phyloP scores from a whole-genome alignment of 441 rosid genomes.

The Daphne laureola region DNA sequence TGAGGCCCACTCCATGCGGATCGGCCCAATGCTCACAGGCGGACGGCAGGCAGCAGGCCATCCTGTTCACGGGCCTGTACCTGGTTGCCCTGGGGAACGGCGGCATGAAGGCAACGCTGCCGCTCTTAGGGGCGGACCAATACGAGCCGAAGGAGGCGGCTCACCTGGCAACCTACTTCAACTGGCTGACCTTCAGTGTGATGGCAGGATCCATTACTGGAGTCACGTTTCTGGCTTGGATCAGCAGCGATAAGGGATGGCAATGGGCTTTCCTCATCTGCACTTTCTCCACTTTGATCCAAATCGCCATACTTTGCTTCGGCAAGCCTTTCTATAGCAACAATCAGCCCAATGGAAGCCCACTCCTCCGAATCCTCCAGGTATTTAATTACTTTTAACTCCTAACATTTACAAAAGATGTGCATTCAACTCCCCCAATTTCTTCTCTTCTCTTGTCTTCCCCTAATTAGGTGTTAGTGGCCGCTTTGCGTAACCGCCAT shows the following conservation, averaged over 20 bases:
- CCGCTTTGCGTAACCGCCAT: constrained; percentile 33
- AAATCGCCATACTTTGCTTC: constrained; percentile 24
- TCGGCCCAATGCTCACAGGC: constrained; percentile 37
- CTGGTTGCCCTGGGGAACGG: constrained; percentile 44
- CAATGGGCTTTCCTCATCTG: constrained; percentile 40
- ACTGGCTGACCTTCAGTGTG: constrained; percentile 55
- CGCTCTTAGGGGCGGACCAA: constrained; percentile 57
- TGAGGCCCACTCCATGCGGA: constrained; percentile 45
- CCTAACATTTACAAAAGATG: neutral
- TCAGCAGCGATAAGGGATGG: constrained; percentile 46
- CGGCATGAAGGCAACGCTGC: constrained; percentile 55
- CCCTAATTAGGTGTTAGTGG: constrained; percentile 35
- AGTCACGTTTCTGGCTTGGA: constrained; percentile 49
- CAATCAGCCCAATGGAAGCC: constrained; percentile 40
- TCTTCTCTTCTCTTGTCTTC: no score
- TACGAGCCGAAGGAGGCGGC: constrained; percentile 44
- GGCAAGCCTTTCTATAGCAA: constrained; percentile 48
- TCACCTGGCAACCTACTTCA: constrained; percentile 45
- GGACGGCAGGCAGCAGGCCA: constrained; percentile 21
- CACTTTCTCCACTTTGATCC: constrained; percentile 24
- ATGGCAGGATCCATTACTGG: constrained; percentile 44
- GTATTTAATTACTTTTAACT: constrained; percentile 13
- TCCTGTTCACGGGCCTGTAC: constrained; percentile 40
- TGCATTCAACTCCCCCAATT: no score
- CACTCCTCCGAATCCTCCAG: constrained; percentile 36